Evolutionary conservation across 176 grass and related monocot species (phyloP).

Genomic region (Aegilops bicornis): DNA sequence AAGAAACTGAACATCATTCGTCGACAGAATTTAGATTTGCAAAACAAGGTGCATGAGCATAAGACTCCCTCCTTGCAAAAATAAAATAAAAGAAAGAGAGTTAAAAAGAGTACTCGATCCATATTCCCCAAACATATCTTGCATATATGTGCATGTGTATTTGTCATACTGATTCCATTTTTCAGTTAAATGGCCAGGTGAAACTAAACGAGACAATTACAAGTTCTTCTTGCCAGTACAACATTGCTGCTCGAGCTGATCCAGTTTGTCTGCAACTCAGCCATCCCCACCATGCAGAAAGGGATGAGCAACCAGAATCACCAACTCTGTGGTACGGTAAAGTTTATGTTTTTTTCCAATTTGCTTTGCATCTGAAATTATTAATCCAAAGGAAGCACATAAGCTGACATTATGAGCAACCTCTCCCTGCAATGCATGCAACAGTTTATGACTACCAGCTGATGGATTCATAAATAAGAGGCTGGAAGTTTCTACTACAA

Average conservation of each 20-base stretch:
- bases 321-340: background rate
- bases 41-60: background rate
- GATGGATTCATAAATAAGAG: background rate
- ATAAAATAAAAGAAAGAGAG: too few relatives aligned
- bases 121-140: background rate
- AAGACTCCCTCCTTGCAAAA: too few relatives aligned
- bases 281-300: background rate
- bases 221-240: background rate
- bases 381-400: background rate
- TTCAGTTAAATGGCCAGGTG: background rate
- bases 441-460: background rate
- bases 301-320: background rate
- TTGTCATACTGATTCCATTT: background rate
- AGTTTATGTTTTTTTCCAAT: background rate
- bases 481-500: background rate
- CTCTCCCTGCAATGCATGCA: background rate
- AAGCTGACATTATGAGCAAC: background rate
- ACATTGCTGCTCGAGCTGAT: background rate
- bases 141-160: background rate
- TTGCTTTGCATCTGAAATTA: background rate
- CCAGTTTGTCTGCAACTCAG: background rate
- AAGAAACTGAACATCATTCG: background rate
- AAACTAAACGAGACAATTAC: background rate
- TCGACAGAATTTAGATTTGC: background rate
- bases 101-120: background rate